Conservation (phyloP, 2,329 filamentous ascomycete species). For the Clathrospora elynae region DNA sequence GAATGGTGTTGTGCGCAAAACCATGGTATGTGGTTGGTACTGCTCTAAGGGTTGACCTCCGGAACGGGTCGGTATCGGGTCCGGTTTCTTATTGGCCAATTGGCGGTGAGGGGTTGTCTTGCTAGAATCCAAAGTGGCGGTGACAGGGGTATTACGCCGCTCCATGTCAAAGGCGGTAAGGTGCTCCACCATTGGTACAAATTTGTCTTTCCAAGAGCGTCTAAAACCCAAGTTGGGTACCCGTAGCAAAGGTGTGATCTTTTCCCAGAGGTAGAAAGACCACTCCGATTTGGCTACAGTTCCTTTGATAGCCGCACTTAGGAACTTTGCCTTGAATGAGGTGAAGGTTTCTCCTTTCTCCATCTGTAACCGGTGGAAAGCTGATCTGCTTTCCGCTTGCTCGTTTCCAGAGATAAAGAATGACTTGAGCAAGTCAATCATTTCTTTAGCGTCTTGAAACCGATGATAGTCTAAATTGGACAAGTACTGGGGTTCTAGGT, state of each 20-base stretch:
- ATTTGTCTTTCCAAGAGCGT: neutral
- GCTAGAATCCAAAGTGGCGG: neutral
- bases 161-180: neutral
- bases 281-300: too few relatives aligned
- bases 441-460: neutral
- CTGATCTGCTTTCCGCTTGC: neutral
- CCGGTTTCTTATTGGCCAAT: neutral
- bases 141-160: neutral
- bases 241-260: too few relatives aligned
- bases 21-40: neutral
- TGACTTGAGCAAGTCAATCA: neutral
- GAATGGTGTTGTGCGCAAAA: neutral
- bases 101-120: neutral
- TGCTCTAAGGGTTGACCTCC: neutral
- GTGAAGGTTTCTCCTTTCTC: too few relatives aligned
- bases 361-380: neutral
- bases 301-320: too few relatives aligned
- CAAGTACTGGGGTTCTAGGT: neutral
- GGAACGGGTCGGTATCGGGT: neutral
- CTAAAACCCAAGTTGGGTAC: too few relatives aligned
- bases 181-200: too few relatives aligned
- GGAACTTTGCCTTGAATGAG: too few relatives aligned
- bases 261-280: too few relatives aligned
- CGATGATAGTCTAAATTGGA: neutral
- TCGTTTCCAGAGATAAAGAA: neutral